phyloP scores from a whole-genome alignment of 805 yeast genomes.

The Starmera dryadoides region DNA sequence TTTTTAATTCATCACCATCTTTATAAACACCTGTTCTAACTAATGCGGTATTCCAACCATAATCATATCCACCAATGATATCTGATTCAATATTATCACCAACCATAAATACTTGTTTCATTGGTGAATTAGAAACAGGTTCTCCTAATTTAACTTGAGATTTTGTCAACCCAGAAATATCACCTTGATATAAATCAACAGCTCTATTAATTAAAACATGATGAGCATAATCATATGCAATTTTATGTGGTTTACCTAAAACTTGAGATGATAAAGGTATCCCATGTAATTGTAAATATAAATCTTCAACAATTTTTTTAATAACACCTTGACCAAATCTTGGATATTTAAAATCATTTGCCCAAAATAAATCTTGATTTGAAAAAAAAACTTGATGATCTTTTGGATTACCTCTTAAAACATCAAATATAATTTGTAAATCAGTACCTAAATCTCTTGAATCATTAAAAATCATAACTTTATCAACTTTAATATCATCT shows the following conservation, averaged over 20 bases:
- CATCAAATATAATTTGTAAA: slow-evolving; percentile 66
- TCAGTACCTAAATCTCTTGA: slow-evolving; percentile 87
- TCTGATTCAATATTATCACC: slow-evolving; percentile 97
- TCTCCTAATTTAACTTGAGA: slow-evolving; percentile 13
- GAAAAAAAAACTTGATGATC: slow-evolving; percentile 70
- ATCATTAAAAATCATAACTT: slow-evolving; percentile 78
- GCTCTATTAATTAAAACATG: slow-evolving; percentile 42
- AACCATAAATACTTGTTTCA: slow-evolving; percentile 78
- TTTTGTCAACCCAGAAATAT: neutral
- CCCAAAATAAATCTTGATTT: slow-evolving; percentile 82
- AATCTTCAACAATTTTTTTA: slow-evolving; percentile 50
- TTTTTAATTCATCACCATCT: slow-evolving; percentile 39
- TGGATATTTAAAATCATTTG: slow-evolving; percentile 70
- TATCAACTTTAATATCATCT: slow-evolving; percentile 37
- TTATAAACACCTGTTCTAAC: slow-evolving; percentile 85
- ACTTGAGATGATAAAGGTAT: slow-evolving; percentile 42
- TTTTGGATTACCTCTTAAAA: slow-evolving; percentile 59
- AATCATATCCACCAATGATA: slow-evolving; percentile 78
- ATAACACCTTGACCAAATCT: slow-evolving; percentile 92
- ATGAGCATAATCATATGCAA: slow-evolving; percentile 81
- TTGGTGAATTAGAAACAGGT: slow-evolving; percentile 26
- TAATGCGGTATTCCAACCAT: slow-evolving; percentile 85
- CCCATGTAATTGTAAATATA: slow-evolving; percentile 50
- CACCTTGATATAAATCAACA: slow-evolving; percentile 20
- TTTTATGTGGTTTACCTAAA: slow-evolving; percentile 74